phyloP scores from a whole-genome alignment of 129 eudicot genomes.

The Centella asiatica region DNA sequence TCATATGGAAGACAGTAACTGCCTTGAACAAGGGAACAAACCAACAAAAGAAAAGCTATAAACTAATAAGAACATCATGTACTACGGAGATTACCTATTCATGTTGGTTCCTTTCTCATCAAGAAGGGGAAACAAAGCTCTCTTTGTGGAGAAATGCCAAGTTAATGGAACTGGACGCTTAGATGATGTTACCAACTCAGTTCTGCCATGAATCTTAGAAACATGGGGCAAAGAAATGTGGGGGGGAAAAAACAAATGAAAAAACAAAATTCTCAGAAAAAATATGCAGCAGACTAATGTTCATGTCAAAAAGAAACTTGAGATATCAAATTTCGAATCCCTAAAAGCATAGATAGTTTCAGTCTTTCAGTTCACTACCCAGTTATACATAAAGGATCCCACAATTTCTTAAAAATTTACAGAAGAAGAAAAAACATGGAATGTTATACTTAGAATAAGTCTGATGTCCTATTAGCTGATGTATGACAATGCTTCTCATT shows the following conservation, averaged over 20 bases:
- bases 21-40: too few relatives aligned
- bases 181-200: slow-evolving; percentile 85
- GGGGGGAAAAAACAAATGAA: too few relatives aligned
- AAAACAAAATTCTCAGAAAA: too few relatives aligned
- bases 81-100: slow-evolving; percentile 56
- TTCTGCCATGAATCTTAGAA: slow-evolving; percentile 87
- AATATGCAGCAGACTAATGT: background rate
- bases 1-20: too few relatives aligned
- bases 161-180: slow-evolving; percentile 94
- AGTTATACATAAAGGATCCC: background rate
- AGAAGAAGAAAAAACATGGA: background rate
- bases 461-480: too few relatives aligned
- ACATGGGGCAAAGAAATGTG: slow-evolving; percentile 12
- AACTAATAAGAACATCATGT: background rate
- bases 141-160: slow-evolving; percentile 92
- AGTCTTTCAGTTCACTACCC: background rate
- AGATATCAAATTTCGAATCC: background rate
- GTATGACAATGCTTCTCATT: too few relatives aligned
- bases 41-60: background rate
- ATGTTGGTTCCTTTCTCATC: slow-evolving; percentile 85
- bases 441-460: background rate
- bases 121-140: slow-evolving; percentile 77
- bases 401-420: background rate
- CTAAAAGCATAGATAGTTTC: too few relatives aligned
- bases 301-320: background rate